Percentiles rank a stretch among this genome's conserved stretches.
Evolutionary conservation across 75 land plant species (phyloP).

Genomic region (Pseudotsuga menziesii): DNA sequence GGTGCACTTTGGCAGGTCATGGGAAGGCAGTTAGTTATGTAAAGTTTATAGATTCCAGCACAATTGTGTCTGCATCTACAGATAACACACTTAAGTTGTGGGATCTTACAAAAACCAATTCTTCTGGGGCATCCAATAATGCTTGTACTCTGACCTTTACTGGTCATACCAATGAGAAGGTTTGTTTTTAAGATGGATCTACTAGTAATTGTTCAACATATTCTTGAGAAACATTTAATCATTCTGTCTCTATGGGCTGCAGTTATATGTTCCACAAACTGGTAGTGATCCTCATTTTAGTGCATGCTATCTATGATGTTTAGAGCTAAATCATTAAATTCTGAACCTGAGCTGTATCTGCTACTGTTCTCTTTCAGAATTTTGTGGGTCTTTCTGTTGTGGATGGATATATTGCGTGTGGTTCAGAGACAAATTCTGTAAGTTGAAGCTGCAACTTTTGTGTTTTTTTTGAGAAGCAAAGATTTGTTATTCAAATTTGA

Average conservation of each 20-base stretch:
- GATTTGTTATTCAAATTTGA: too few relatives aligned
- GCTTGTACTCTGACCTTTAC: constrained; percentile 71
- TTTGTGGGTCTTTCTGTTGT: constrained; percentile 85
- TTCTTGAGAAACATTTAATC: background rate
- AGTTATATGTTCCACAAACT: background rate
- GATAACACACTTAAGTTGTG: constrained; percentile 89
- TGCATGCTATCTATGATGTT: background rate
- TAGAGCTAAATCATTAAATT: background rate
- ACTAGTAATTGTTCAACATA: background rate
- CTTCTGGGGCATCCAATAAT: constrained; percentile 34
- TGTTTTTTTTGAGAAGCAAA: too few relatives aligned
- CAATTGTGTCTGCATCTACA: constrained; percentile 89
- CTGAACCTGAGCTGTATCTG: background rate
- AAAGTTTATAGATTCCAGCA: constrained; percentile 64
- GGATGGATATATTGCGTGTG: constrained; percentile 95
- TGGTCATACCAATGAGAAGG: constrained; percentile 97
- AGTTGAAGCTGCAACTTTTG: too few relatives aligned
- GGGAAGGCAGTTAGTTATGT: constrained; percentile 92
- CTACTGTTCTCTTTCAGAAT: constrained; percentile 46
- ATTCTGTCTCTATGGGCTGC: background rate
- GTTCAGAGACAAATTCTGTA: constrained; percentile 96
- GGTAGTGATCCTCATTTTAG: background rate
- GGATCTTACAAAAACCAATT: constrained; percentile 69
- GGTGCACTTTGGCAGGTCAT: constrained; percentile 82
- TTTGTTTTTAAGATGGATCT: constrained; percentile 16